Conservation (phyloP, 257 asterid genomes). For the Osmanthus fragrans region DNA sequence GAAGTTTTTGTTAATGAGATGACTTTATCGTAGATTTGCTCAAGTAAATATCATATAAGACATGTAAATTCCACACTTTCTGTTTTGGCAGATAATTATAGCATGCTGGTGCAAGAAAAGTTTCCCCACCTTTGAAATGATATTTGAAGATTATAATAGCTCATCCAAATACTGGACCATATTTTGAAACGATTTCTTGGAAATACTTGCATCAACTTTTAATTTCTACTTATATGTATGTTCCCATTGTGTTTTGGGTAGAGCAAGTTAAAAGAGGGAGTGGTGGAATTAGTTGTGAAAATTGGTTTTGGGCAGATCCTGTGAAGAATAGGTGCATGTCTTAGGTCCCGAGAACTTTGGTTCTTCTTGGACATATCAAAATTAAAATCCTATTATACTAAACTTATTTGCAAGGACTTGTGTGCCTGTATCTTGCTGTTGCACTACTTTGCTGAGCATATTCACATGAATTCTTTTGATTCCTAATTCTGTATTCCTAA, state of each 20-base stretch:
- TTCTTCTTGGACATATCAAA: neutral
- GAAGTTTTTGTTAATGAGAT: neutral
- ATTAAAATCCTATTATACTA: neutral
- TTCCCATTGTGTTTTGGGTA: neutral
- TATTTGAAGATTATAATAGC: neutral
- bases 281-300: neutral
- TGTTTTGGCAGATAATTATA: neutral
- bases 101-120: neutral
- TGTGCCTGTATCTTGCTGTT: neutral
- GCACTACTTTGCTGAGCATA: neutral
- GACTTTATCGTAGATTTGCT: constrained; percentile 15
- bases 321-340: neutral
- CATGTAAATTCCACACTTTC: neutral
- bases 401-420: neutral
- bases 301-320: neutral
- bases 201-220: neutral
- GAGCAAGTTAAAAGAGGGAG: neutral
- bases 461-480: neutral
- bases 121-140: neutral
- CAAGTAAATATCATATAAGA: neutral
- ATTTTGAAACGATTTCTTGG: neutral
- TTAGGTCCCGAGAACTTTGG: neutral
- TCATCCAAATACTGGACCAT: neutral
- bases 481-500: neutral
- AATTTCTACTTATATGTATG: neutral